Percentiles rank a stretch among this genome's conserved stretches.
Conservation (phyloP, 768 basidiomycete genomes). For the Leccinum subtestaceum region DNA sequence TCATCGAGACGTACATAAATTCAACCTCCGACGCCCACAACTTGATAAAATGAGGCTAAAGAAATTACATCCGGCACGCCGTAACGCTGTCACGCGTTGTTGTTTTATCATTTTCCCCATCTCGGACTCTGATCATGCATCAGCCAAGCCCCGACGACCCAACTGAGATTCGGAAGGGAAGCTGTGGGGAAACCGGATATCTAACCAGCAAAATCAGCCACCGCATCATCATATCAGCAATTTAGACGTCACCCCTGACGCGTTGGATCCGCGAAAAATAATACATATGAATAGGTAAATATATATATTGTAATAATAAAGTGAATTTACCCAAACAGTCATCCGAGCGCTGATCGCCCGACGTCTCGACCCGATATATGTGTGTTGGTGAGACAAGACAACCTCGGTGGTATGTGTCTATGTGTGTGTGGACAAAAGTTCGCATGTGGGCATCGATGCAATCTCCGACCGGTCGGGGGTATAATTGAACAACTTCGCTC, state of each 20-base stretch:
- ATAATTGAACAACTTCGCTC: neutral
- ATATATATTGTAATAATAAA: neutral
- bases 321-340: slow-evolving; percentile 5
- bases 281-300: neutral
- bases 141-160: neutral
- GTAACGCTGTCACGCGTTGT: neutral
- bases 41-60: neutral
- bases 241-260: slow-evolving; percentile 2
- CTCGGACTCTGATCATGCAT: slow-evolving; percentile 27
- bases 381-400: neutral
- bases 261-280: neutral
- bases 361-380: slow-evolving; percentile 19
- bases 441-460: neutral
- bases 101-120: slow-evolving; percentile 8
- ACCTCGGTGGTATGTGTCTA: neutral
- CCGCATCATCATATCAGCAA: neutral
- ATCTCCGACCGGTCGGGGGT: neutral
- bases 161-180: neutral
- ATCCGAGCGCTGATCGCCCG: slow-evolving; percentile 13
- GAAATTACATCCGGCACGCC: slow-evolving; percentile 2
- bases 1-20: slow-evolving; percentile 12
- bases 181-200: slow-evolving; percentile 18
- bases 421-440: neutral
- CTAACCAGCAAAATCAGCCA: neutral
- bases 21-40: slow-evolving; percentile 11